Base-by-base conservation (phyloP, 768 basidiomycete genomes). In the Psilocybe sp. region DNA sequence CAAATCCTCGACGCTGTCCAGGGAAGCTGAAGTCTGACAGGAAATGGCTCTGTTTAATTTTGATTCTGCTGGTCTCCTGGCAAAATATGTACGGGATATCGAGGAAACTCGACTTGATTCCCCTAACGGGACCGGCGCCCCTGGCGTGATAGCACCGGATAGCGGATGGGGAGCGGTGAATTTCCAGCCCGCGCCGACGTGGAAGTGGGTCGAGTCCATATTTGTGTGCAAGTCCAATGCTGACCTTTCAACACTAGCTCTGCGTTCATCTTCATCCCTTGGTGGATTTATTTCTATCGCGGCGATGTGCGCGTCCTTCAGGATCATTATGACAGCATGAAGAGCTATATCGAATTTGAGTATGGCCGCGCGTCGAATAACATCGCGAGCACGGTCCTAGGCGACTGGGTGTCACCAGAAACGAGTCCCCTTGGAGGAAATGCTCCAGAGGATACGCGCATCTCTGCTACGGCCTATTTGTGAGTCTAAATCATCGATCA, bases 381-480 rank as follows among this genome's bases (percentile, higher is more conserved):
- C 33, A 66, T 66, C 28, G 65, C 62, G 3, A 39, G 33, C 3
- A 63, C 63, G 16, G 44, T 51, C 5, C 40, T 66, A 40, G 65
- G 65, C 72, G 66, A 66, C 76, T 75, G 32, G 76, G 65, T 52
- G 68, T 74, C 38, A 71, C 79, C 39, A 69, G 77, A 63, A 77
- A 81, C 48, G 61, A 63, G 53, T 79, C 65, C 65, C 8, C 37
- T 54, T 1, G 65, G 65, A 3, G 64, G 65, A 0, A 67, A 67
- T 35, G 59, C 65, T 0, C 65, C 65, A 0, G 65, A 67, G 49
- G 65, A 67, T 49, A 15, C 53, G 16, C 60, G 57, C 1, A 59
- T 67, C 0, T 58, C 63, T 10, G 65, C 63, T 1, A 67, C 65
- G 2, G 65, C 65, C 28, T 67, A 56, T 46, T 46, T 67, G 65